These are phyloP conservation scores for Paxillus involutus DNA, from an alignment of 768 basidiomycete species.

Conservation along the genomic window DNA sequence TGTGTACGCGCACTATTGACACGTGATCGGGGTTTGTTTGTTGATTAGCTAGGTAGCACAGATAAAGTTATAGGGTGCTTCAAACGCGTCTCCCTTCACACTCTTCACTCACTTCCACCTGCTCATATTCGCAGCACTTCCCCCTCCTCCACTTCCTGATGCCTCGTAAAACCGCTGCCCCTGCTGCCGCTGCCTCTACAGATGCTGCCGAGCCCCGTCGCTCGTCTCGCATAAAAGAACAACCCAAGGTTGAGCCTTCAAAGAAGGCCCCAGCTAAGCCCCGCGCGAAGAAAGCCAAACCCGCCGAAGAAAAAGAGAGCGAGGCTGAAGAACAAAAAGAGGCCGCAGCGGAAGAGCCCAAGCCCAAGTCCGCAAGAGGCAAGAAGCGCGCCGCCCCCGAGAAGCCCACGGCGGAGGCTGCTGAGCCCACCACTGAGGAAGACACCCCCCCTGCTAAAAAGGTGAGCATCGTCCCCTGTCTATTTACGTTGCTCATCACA, in stretches of 20 bases:
- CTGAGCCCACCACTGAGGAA: conserved; percentile 32
- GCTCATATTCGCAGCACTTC: conserved; percentile 13
- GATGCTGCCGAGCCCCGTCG: conserved; percentile 58
- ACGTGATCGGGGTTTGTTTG: conserved; percentile 37
- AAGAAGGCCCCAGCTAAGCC: conserved; percentile 70
- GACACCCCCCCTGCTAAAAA: conserved; percentile 64
- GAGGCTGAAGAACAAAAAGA: conserved; percentile 35
- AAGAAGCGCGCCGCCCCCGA: conserved; percentile 55
- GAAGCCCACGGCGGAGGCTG: conserved; percentile 36
- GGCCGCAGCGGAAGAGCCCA: conserved; percentile 32
- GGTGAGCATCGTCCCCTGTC: conserved; percentile 35
- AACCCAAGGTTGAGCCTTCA: conserved; percentile 52
- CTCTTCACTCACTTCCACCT: conserved; percentile 11
- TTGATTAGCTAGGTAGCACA: conserved; percentile 21
- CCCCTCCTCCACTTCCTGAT: conserved; percentile 32
- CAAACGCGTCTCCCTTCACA: conserved; percentile 31
- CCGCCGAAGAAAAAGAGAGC: conserved; percentile 44
- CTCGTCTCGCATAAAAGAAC: conserved; percentile 73
- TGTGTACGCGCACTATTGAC: conserved; percentile 30
- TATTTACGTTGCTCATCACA: background rate
- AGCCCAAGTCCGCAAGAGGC: conserved; percentile 47
- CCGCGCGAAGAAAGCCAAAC: conserved; percentile 45
- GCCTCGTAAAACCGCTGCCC: conserved; percentile 69
- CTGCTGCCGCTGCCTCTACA: conserved; percentile 33
- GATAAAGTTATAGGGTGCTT: conserved; percentile 35